phyloP scores from a whole-genome alignment of 805 yeast species.

The Cyberlindnera galapagoensis region DNA sequence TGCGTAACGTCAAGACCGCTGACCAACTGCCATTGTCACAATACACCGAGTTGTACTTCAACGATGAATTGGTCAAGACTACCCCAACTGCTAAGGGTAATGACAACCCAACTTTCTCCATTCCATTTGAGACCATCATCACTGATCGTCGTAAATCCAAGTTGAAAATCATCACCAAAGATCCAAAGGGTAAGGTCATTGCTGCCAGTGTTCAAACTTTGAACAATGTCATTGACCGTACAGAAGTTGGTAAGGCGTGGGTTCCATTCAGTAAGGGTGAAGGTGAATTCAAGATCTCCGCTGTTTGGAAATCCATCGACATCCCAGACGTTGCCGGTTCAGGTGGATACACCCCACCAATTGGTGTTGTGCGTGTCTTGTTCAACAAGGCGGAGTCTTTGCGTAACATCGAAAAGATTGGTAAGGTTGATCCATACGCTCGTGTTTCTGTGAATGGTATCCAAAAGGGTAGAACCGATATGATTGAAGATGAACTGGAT shows the following conservation, averaged over 20 bases:
- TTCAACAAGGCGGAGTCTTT: slow-evolving; percentile 67
- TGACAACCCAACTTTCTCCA: slow-evolving; percentile 62
- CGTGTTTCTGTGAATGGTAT: slow-evolving; percentile 74
- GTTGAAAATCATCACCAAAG: slow-evolving; percentile 60
- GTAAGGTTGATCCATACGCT: slow-evolving; percentile 88
- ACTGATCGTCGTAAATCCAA: slow-evolving; percentile 66
- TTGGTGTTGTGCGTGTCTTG: slow-evolving; percentile 80
- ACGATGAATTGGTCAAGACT: slow-evolving; percentile 51
- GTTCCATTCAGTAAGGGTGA: slow-evolving; percentile 59
- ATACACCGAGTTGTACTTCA: slow-evolving; percentile 64
- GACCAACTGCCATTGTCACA: slow-evolving; percentile 49
- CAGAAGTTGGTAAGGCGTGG: slow-evolving; percentile 75
- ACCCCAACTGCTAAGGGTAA: slow-evolving; percentile 55
- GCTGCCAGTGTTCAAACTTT: slow-evolving; percentile 55
- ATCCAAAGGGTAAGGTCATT: slow-evolving; percentile 48
- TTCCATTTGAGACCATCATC: slow-evolving; percentile 59
- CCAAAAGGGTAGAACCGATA: slow-evolving; percentile 70
- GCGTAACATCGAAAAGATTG: slow-evolving; percentile 80
- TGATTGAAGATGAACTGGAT: slow-evolving; percentile 55
- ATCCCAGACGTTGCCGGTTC: slow-evolving; percentile 61
- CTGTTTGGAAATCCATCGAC: slow-evolving; percentile 84
- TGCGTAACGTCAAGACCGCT: slow-evolving; percentile 35
- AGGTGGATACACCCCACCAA: slow-evolving; percentile 86
- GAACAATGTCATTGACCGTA: slow-evolving; percentile 61
- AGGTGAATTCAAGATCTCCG: slow-evolving; percentile 66